Conservation (phyloP, 768 basidiomycete genomes). For the Cantharellus anzutake region DNA sequence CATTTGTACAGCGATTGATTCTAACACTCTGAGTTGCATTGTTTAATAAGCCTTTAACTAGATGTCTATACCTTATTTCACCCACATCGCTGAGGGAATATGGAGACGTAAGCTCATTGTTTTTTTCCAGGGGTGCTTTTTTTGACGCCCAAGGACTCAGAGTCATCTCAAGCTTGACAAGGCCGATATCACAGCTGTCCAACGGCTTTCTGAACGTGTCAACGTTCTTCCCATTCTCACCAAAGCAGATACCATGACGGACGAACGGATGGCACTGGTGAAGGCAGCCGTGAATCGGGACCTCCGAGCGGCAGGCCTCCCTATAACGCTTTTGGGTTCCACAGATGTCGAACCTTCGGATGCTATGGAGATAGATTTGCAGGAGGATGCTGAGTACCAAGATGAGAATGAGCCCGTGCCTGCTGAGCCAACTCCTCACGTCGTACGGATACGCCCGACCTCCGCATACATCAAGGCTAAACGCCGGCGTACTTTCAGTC, state of each 20-base stretch:
- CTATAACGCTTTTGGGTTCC: constrained; percentile 65
- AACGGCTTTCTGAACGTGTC: constrained; percentile 48
- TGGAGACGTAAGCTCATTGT: constrained; percentile 33
- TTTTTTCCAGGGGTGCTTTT: background rate
- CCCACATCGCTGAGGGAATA: constrained; percentile 39
- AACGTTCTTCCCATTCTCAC: constrained; percentile 74
- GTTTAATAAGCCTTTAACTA: constrained; percentile 14
- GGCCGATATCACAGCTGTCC: constrained; percentile 54
- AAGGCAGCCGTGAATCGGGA: constrained; percentile 57
- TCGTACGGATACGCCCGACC: constrained; percentile 45
- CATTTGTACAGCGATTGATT: constrained; percentile 42
- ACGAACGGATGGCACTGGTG: constrained; percentile 47
- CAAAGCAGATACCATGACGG: constrained; percentile 65
- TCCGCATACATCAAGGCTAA: constrained; percentile 30
- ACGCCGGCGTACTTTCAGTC: constrained; percentile 29
- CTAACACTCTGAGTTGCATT: constrained; percentile 9
- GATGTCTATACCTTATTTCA: constrained; percentile 75
- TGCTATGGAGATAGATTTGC: constrained; percentile 9
- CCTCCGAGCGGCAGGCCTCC: constrained; percentile 43
- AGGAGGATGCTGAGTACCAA: constrained; percentile 21
- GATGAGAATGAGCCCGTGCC: constrained; percentile 34
- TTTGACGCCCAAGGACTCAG: background rate
- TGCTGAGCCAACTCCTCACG: constrained; percentile 14
- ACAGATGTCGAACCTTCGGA: background rate
- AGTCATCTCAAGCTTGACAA: background rate